These are phyloP conservation scores for Phtheirospermum japonicum DNA, from an alignment of 257 asterid species.

Conservation along the genomic window DNA sequence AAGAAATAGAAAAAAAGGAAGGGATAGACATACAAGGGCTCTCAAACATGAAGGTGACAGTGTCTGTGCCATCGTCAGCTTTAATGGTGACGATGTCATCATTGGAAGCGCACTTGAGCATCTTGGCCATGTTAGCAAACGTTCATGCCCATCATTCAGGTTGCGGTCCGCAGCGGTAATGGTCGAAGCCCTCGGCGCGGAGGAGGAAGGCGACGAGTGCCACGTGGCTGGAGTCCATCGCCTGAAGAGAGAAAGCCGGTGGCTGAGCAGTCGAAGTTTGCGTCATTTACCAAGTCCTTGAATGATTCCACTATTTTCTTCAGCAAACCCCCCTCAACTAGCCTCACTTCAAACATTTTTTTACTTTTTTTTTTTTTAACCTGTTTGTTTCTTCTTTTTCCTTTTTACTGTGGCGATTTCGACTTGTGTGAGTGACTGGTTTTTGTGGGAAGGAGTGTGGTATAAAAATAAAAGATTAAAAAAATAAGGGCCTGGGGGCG, in stretches of 20 bases:
- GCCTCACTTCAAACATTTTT: constrained; percentile 42
- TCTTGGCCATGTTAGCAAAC: constrained; percentile 38
- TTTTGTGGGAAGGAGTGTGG: background rate
- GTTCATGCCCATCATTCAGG: constrained; percentile 43
- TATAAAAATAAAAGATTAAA: too few relatives aligned
- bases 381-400: background rate
- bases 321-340: constrained; percentile 41
- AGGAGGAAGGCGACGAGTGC: constrained; percentile 44
- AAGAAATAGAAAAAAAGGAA: background rate
- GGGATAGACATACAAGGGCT: constrained; percentile 35
- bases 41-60: constrained; percentile 48
- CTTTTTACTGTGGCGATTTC: background rate
- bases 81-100: constrained; percentile 45
- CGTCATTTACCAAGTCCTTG: constrained; percentile 43
- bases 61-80: constrained; percentile 48
- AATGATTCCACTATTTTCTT: constrained; percentile 43
- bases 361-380: too few relatives aligned
- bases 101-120: constrained; percentile 42
- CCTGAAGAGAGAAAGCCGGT: constrained; percentile 43
- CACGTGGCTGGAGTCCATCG: constrained; percentile 50
- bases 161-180: constrained; percentile 48
- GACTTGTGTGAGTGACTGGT: background rate
- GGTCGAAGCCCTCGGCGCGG: constrained; percentile 46
- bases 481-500: too few relatives aligned
- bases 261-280: constrained; percentile 45